Evolutionary conservation across 805 yeast genomes (phyloP).

Genomic region (Suhomyces pyralidae): DNA sequence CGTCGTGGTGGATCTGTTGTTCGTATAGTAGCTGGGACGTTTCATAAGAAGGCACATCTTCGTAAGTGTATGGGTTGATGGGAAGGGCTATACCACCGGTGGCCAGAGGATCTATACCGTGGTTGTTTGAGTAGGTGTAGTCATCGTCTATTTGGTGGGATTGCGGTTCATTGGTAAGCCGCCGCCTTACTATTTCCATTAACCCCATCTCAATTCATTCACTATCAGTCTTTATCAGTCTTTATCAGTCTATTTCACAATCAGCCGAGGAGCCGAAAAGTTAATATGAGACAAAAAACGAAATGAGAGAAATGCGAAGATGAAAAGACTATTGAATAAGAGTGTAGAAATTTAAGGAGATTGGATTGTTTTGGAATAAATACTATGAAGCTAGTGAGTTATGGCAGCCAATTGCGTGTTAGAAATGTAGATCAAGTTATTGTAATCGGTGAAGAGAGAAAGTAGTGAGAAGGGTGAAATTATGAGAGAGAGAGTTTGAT

Average conservation of each 20-base stretch:
- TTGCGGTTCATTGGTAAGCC: slow-evolving; percentile 25
- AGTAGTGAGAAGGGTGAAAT: too few relatives aligned
- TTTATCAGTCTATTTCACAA: neutral
- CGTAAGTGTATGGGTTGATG: slow-evolving; percentile 18
- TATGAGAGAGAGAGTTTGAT: too few relatives aligned
- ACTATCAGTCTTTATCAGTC: too few relatives aligned
- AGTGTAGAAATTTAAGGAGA: too few relatives aligned
- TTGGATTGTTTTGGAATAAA: too few relatives aligned
- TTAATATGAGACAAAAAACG: neutral
- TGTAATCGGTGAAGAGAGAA: too few relatives aligned
- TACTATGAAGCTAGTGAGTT: too few relatives aligned
- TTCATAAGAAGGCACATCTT: slow-evolving; percentile 42
- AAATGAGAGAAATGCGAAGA: too few relatives aligned
- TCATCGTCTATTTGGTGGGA: slow-evolving; percentile 35
- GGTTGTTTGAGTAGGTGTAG: slow-evolving; percentile 13
- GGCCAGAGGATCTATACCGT: neutral
- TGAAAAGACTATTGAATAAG: too few relatives aligned
- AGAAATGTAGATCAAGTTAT: too few relatives aligned
- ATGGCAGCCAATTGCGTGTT: too few relatives aligned
- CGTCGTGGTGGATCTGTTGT: neutral
- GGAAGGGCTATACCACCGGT: neutral
- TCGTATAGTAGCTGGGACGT: slow-evolving; percentile 33
- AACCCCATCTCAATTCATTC: slow-evolving; percentile 14
- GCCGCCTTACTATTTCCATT: slow-evolving; percentile 22
- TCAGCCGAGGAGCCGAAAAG: neutral